A percentile compares a stretch with the other conserved stretches of the same genome.
phyloP scores from a whole-genome alignment of 2,329 filamentous ascomycete species.

The Rutstroemia sp. region DNA sequence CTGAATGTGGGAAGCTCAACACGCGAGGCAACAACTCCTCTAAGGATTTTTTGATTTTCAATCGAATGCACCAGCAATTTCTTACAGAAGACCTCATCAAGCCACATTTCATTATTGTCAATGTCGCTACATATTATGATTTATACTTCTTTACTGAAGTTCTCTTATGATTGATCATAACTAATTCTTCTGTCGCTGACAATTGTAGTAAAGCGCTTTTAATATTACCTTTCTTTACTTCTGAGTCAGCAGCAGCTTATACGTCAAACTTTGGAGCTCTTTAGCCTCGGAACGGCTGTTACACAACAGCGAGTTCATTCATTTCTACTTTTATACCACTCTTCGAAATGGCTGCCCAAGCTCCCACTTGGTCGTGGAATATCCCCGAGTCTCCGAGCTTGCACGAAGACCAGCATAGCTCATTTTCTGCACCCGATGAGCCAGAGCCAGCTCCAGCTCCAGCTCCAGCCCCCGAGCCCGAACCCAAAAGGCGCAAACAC shows the following conservation, averaged over 20 bases:
- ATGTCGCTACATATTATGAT: conserved; percentile 17
- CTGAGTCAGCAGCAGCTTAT: neutral
- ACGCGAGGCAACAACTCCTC: conserved; percentile 1
- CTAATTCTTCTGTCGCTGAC: neutral
- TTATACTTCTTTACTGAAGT: conserved; percentile 13
- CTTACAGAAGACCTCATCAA: neutral
- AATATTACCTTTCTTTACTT: neutral
- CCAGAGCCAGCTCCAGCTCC: neutral
- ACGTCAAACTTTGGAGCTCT: neutral
- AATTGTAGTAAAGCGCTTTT: neutral
- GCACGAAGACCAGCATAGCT: neutral
- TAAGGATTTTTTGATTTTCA: neutral
- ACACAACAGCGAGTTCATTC: neutral
- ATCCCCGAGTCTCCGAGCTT: neutral
- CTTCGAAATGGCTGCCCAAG: neutral
- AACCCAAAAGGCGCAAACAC: conserved; percentile 34
- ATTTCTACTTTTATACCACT: neutral
- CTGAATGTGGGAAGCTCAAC: conserved; percentile 3
- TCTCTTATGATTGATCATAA: conserved; percentile 6
- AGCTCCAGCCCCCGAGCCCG: neutral
- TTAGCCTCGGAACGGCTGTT: neutral
- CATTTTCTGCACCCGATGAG: neutral
- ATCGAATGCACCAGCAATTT: neutral
- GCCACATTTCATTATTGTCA: conserved; percentile 10
- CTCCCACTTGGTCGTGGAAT: conserved; percentile 3